These are phyloP conservation scores for Sporothrix globosa DNA, from an alignment of 2,329 filamentous ascomycete species.

Conservation along the genomic window DNA sequence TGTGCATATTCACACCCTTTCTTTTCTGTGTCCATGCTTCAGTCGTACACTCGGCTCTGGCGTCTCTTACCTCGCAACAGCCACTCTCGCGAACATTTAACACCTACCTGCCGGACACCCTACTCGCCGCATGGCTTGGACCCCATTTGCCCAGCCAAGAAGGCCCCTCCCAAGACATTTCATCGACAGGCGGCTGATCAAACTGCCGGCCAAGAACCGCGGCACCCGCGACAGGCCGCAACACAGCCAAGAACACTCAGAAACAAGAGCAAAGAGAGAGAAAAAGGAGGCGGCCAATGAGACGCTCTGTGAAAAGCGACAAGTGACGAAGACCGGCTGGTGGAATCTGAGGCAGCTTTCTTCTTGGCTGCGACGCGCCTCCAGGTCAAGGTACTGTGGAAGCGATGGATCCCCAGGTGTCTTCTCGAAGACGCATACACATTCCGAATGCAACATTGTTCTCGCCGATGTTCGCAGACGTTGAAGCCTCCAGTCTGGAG, in stretches of 20 bases:
- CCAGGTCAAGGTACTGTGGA: background rate
- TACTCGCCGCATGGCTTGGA: slow-evolving; percentile 14
- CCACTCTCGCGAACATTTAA: background rate
- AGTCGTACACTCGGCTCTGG: background rate
- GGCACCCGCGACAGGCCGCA: no score
- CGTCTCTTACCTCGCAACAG: background rate
- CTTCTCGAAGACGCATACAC: background rate
- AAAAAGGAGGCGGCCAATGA: background rate
- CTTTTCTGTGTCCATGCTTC: background rate
- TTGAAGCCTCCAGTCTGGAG: background rate
- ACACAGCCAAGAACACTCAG: no score
- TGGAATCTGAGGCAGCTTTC: background rate
- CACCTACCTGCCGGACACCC: background rate
- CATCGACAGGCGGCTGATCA: slow-evolving; percentile 30
- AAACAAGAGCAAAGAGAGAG: background rate
- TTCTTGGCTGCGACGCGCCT: slow-evolving; percentile 26
- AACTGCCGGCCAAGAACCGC: slow-evolving; percentile 23
- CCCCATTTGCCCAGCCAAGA: slow-evolving; percentile 28
- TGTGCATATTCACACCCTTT: slow-evolving; percentile 6
- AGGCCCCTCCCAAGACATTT: slow-evolving; percentile 17
- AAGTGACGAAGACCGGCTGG: background rate
- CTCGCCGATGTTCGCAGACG: background rate
- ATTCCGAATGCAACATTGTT: background rate
- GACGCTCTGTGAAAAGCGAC: background rate
- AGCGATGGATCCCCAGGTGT: background rate